Conservation (phyloP, 2,329 filamentous ascomycete species). For the Coniochaeta sp. region DNA sequence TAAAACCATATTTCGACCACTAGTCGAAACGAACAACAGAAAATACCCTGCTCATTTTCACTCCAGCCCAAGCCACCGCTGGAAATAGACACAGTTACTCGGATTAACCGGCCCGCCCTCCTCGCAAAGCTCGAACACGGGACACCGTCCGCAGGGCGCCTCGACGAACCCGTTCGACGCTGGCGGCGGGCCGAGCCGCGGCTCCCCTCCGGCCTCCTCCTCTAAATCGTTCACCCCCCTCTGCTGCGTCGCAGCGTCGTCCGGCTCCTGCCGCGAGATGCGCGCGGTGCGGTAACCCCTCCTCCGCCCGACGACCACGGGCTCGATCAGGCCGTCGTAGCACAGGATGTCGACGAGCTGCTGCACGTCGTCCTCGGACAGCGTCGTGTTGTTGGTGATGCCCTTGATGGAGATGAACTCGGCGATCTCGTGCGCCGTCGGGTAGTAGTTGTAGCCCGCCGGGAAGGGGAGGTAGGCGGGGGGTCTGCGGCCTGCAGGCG, state of each 20-base stretch:
- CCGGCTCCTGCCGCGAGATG: conserved; percentile 32
- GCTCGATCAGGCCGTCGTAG: conserved; percentile 79
- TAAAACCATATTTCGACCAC: background rate
- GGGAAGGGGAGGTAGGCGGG: conserved; percentile 42
- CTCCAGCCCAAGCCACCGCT: conserved; percentile 64
- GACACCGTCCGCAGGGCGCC: conserved; percentile 83
- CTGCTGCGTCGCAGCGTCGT: conserved; percentile 14
- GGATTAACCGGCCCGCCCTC: conserved; percentile 87
- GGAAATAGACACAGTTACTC: conserved; percentile 85
- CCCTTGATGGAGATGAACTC: conserved; percentile 61
- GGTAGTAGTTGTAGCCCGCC: conserved; percentile 69
- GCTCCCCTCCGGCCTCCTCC: conserved; percentile 8
- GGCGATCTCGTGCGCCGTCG: conserved; percentile 73
- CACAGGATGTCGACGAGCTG: conserved; percentile 83
- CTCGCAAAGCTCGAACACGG: conserved; percentile 87
- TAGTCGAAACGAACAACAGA: too few species aligned
- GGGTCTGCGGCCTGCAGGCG: conserved; percentile 4
- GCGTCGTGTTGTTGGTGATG: conserved; percentile 65
- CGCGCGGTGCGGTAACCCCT: conserved; percentile 47
- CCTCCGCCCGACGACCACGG: conserved; percentile 40
- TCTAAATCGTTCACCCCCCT: conserved; percentile 10
- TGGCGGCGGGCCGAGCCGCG: conserved; percentile 27
- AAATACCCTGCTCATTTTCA: too few species aligned
- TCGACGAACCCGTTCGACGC: conserved; percentile 72
- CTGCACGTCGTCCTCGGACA: conserved; percentile 69